These are phyloP conservation scores for Amanita rubescens DNA, from an alignment of 768 basidiomycete species.

Conservation along the genomic window DNA sequence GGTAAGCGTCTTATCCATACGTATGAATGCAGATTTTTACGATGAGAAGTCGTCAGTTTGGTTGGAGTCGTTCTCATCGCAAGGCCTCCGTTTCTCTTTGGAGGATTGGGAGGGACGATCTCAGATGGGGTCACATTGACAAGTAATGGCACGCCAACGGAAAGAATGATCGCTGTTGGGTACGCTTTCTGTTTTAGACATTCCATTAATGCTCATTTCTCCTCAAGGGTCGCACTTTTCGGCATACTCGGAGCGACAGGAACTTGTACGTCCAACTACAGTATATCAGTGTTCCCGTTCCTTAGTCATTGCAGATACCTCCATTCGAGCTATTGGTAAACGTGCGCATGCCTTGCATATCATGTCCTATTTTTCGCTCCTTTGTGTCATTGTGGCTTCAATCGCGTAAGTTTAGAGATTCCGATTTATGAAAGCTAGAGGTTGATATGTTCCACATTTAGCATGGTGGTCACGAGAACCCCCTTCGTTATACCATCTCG, in stretches of 20 bases:
- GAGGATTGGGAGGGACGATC: constrained; percentile 17
- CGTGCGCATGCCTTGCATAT: constrained; percentile 71
- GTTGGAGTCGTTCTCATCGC: constrained; percentile 78
- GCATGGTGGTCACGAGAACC: constrained; percentile 35
- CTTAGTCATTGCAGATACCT: constrained; percentile 22
- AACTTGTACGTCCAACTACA: constrained; percentile 45
- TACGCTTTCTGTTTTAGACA: constrained; percentile 18
- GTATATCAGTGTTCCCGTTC: neutral
- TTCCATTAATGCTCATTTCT: neutral
- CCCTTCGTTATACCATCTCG: constrained; percentile 40
- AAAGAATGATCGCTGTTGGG: constrained; percentile 56
- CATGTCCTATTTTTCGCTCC: constrained; percentile 56
- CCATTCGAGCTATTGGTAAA: constrained; percentile 61
- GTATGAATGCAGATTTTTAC: neutral
- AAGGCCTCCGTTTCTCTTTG: constrained; percentile 70
- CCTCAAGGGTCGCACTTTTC: constrained; percentile 46
- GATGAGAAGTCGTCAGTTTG: constrained; percentile 54
- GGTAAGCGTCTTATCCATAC: constrained; percentile 18
- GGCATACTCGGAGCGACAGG: constrained; percentile 61
- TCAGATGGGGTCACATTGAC: neutral
- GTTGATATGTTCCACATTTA: constrained; percentile 15
- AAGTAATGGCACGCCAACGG: constrained; percentile 23
- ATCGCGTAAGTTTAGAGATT: constrained; percentile 22
- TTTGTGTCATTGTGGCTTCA: constrained; percentile 37
- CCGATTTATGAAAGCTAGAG: neutral